phyloP scores from a whole-genome alignment of 305 asterid species.

The Plantago lanceolata region DNA sequence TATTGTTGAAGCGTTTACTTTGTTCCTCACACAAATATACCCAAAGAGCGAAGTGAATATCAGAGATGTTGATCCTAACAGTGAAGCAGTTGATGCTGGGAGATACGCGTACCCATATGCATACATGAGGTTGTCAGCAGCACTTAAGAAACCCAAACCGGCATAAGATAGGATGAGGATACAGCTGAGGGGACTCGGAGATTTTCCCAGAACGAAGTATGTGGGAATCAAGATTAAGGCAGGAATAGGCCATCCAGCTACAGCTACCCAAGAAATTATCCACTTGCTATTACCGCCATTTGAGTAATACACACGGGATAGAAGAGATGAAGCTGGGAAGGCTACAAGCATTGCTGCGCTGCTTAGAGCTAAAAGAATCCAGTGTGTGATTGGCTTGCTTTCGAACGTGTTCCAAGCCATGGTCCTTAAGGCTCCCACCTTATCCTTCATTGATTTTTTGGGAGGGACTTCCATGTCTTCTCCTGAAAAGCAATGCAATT shows the following conservation, averaged over 20 bases:
- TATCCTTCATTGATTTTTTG: slow-evolving; percentile 35
- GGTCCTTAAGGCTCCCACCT: slow-evolving; percentile 27
- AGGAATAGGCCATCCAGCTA: slow-evolving; percentile 86
- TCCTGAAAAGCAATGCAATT: slow-evolving; percentile 19
- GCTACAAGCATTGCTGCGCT: slow-evolving; percentile 65
- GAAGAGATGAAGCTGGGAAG: slow-evolving; percentile 79
- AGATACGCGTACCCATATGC: slow-evolving; percentile 85
- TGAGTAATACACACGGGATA: slow-evolving; percentile 72
- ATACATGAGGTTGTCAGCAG: slow-evolving; percentile 84
- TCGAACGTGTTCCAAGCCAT: slow-evolving; percentile 34
- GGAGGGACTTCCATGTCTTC: slow-evolving; percentile 43
- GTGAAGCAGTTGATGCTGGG: slow-evolving; percentile 90
- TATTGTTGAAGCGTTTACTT: slow-evolving; percentile 54
- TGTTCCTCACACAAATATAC: slow-evolving; percentile 64
- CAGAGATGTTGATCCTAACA: slow-evolving; percentile 64
- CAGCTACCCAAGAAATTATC: slow-evolving; percentile 87
- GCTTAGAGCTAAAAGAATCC: slow-evolving; percentile 68
- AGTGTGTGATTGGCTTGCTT: slow-evolving; percentile 66
- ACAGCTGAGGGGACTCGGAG: slow-evolving; percentile 58
- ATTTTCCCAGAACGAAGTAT: slow-evolving; percentile 41
- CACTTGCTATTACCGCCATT: slow-evolving; percentile 85
- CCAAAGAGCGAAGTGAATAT: slow-evolving; percentile 74
- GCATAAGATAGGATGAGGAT: slow-evolving; percentile 51
- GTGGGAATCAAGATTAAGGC: slow-evolving; percentile 53
- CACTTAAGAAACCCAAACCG: slow-evolving; percentile 64